Conservation (phyloP, 2,329 filamentous ascomycete species). For the Boeremia exigua region DNA sequence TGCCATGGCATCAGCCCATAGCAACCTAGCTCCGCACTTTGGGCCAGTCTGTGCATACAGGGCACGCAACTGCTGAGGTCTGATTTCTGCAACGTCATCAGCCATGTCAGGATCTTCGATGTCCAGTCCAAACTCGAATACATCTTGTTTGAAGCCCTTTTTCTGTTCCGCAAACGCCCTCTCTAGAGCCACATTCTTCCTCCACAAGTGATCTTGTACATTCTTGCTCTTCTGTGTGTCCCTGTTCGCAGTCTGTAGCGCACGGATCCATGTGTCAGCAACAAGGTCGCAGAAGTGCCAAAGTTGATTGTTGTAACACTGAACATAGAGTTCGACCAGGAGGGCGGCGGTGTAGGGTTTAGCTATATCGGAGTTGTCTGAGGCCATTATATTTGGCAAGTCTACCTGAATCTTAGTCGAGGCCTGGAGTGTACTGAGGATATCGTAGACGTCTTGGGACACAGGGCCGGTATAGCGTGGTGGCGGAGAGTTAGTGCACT, state of each 20-base stretch:
- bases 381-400: conserved; percentile 23
- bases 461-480: background rate
- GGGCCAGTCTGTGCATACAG: conserved; percentile 31
- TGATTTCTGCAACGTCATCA: conserved; percentile 21
- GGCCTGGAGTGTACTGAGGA: conserved; percentile 10
- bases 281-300: conserved; percentile 39
- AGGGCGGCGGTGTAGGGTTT: conserved; percentile 26
- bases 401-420: conserved; percentile 14
- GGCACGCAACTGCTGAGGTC: conserved; percentile 18
- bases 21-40: conserved; percentile 31
- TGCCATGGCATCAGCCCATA: conserved; percentile 43
- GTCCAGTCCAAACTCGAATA: conserved; percentile 14
- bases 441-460: conserved; percentile 1
- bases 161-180: background rate
- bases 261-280: conserved; percentile 44
- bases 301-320: conserved; percentile 19
- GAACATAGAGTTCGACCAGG: conserved; percentile 37
- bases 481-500: background rate
- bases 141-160: conserved; percentile 12
- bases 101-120: conserved; percentile 20
- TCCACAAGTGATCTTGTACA: conserved; percentile 21
- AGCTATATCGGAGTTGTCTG: background rate
- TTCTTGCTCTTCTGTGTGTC: background rate
- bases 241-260: conserved; percentile 29
- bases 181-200: conserved; percentile 20